Percentiles rank a stretch among this genome's conserved stretches.
These are phyloP conservation scores for Penicillium sp. DNA, from an alignment of 2,329 filamentous ascomycete species.

Conservation along the genomic window DNA sequence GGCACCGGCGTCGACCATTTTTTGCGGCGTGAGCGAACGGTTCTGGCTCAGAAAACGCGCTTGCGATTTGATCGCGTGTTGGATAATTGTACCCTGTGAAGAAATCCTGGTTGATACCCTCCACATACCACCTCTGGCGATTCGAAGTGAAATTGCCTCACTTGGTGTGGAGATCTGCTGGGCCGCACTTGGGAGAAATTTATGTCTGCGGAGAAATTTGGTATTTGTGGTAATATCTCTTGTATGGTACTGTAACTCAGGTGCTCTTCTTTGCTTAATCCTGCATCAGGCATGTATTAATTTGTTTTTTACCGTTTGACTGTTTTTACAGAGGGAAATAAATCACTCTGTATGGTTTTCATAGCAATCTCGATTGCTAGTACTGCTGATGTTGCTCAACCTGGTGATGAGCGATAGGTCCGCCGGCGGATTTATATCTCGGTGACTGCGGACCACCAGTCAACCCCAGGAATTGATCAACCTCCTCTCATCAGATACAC, in stretches of 20 bases:
- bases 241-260: slow-evolving; percentile 7
- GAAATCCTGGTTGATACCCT: slow-evolving; percentile 25
- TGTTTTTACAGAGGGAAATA: too few species aligned
- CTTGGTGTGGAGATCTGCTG: slow-evolving; percentile 6
- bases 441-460: too few species aligned
- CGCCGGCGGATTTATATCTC: too few species aligned
- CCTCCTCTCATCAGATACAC: too few species aligned
- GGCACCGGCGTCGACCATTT: slow-evolving; percentile 27
- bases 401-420: too few species aligned
- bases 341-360: too few species aligned
- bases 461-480: too few species aligned
- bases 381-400: too few species aligned
- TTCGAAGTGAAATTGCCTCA: slow-evolving; percentile 5
- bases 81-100: slow-evolving; percentile 16
- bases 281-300: neutral
- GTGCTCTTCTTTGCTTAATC: too few species aligned
- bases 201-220: too few species aligned
- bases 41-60: slow-evolving; percentile 17
- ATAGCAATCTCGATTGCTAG: too few species aligned
- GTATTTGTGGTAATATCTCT: slow-evolving; percentile 12
- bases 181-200: neutral
- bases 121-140: slow-evolving; percentile 36
- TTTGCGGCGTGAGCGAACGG: slow-evolving; percentile 19
- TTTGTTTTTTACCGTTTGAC: too few species aligned
- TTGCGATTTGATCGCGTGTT: slow-evolving; percentile 13